Evolutionary conservation across 2,329 filamentous ascomycete species (phyloP), one percentile per base, ranked within the genome.

Genomic region (Graphiopsis chlorocephala): DNA sequence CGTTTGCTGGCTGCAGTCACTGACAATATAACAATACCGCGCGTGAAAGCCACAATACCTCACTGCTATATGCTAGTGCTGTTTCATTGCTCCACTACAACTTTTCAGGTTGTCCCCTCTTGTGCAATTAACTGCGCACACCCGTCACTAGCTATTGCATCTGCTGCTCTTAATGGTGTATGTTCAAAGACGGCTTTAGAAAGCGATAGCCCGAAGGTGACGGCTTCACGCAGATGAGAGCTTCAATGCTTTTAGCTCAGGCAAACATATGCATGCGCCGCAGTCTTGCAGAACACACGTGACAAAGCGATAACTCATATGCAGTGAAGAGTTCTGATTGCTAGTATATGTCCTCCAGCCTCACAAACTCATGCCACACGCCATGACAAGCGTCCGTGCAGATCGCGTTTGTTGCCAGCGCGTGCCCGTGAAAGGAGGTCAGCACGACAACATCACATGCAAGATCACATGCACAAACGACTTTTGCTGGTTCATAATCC

Each of bases 361-460:
- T 45, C 35, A 10, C 35, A 42, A 42, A 42, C 35, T 42, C 50
- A 28, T 53, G 50, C 26, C n/a, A 20, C 50, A 53, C 50, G 31
- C 50, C 50, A 53, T 53, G 26, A 53, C 28, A 31, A 29, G 29
- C 50, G 50, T 53, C 50, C 50, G 50, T 53, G 50, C 50, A 29
- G 50, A 53, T 53, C 50, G 28, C 50, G 50, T 53, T 28, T 28
- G 47, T 50, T 28, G 47, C 20, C 48, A 28, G 50, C 48, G 48
- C 50, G 50, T 53, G 50, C 50, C 50, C 38, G 17, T 31, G 50
- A 53, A 53, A 53, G 50, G 50, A 53, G 50, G 28, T 11, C 48
- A 52, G 25, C 25, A 29, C 15, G 17, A 45, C 8, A 45, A 45
- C n/a, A 45, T 12, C n/a, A 12, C n/a, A 45, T 45, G 38, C 38